Conservation (phyloP, 257 asterid genomes). For the Leptodermis oblonga region DNA sequence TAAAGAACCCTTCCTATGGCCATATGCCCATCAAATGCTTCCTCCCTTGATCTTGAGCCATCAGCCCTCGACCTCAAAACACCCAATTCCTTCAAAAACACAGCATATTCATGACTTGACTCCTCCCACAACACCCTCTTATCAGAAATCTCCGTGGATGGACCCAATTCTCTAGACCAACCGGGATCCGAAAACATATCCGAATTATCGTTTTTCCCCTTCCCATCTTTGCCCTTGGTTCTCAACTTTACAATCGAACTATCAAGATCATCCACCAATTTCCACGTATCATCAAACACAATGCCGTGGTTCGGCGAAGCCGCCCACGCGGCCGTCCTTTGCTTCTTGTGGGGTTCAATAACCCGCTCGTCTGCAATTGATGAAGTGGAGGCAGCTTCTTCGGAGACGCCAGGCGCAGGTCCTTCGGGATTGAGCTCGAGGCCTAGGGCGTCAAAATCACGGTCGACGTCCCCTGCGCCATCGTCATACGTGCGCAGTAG, state of each 20-base stretch:
- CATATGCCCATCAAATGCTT: slow-evolving; percentile 98
- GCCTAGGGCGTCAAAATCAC: slow-evolving; percentile 94
- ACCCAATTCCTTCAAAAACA: slow-evolving; percentile 78
- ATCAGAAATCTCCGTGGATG: slow-evolving; percentile 56
- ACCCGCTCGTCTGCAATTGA: slow-evolving; percentile 68
- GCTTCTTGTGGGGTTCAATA: slow-evolving; percentile 90
- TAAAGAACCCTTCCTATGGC: slow-evolving; percentile 81
- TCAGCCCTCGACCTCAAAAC: slow-evolving; percentile 91
- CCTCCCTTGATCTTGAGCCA: slow-evolving; percentile 81
- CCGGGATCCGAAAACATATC: slow-evolving; percentile 86
- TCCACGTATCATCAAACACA: slow-evolving; percentile 95
- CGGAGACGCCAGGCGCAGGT: slow-evolving; percentile 25
- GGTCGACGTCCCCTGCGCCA: slow-evolving; percentile 97
- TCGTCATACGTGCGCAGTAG: slow-evolving; percentile 93
- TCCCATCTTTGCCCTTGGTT: slow-evolving; percentile 66
- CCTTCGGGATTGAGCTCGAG: slow-evolving; percentile 63
- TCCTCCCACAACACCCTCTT: slow-evolving; percentile 85
- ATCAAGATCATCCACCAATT: slow-evolving; percentile 84
- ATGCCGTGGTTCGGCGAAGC: slow-evolving; percentile 94
- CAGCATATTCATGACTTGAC: slow-evolving; percentile 58
- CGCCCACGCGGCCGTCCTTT: slow-evolving; percentile 95
- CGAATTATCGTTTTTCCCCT: slow-evolving; percentile 69
- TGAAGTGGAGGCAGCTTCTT: slow-evolving; percentile 71
- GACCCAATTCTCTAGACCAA: slow-evolving; percentile 97
- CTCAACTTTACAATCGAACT: slow-evolving; percentile 60